A percentile compares a stretch with the other conserved stretches of the same genome.
These are phyloP conservation scores for Penicillium fimorum DNA, from an alignment of 495 filamentous ascomycete species.

Conservation along the genomic window DNA sequence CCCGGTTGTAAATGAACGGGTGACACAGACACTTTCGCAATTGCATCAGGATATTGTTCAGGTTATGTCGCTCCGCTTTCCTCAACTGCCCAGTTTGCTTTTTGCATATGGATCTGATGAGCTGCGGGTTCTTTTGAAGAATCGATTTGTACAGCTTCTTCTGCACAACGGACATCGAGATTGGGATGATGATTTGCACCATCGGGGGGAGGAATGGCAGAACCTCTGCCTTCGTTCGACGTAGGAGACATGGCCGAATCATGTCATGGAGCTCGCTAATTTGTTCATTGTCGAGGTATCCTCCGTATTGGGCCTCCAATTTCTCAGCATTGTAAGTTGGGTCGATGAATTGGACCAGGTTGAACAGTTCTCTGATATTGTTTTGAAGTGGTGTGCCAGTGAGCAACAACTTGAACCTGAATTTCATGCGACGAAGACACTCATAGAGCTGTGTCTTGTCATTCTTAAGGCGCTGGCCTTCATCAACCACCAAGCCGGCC, in stretches of 20 bases:
- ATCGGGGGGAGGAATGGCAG: slow-evolving; percentile 87
- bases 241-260: slow-evolving; percentile 78
- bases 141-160: slow-evolving; percentile 95
- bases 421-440: slow-evolving; percentile 66
- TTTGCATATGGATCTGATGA: slow-evolving; percentile 84
- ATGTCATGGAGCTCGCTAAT: slow-evolving; percentile 75
- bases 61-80: slow-evolving; percentile 65
- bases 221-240: slow-evolving; percentile 86
- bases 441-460: slow-evolving; percentile 80
- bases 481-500: slow-evolving; percentile 89
- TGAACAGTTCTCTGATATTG: slow-evolving; percentile 91
- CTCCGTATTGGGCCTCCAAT: slow-evolving; percentile 72
- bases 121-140: slow-evolving; percentile 77
- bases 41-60: slow-evolving; percentile 95
- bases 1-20: slow-evolving; percentile 86
- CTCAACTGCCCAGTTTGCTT: slow-evolving; percentile 55
- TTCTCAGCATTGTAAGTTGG: slow-evolving; percentile 61
- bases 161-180: slow-evolving; percentile 88
- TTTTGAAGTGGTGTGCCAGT: slow-evolving; percentile 95
- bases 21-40: slow-evolving; percentile 93
- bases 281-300: slow-evolving; percentile 72
- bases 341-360: slow-evolving; percentile 90
- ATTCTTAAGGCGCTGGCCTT: slow-evolving; percentile 95
- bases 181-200: slow-evolving; percentile 90
- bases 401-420: slow-evolving; percentile 77